Evolutionary conservation across 192 early-diverging fungal species (phyloP).

Genomic region (Entomortierella parvispora): DNA sequence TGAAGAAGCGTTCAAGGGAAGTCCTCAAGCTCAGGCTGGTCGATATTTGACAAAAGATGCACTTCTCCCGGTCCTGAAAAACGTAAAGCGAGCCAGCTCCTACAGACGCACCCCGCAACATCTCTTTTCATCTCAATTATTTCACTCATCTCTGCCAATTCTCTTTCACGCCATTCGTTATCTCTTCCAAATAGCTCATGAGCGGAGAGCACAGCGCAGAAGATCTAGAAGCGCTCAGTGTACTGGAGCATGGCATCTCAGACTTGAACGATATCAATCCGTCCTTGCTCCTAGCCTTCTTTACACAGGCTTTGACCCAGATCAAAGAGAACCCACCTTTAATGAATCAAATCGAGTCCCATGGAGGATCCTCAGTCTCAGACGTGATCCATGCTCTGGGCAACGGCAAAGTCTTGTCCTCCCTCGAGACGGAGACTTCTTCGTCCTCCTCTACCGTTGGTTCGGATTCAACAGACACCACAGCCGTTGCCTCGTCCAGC

Average conservation of each 20-base stretch:
- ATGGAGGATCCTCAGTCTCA: constrained; percentile 17
- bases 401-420: constrained; percentile 10
- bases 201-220: constrained; percentile 49
- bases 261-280: constrained; percentile 55
- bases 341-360: constrained; percentile 25
- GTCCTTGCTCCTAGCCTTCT: constrained; percentile 43
- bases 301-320: constrained; percentile 48
- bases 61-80: constrained; percentile 37
- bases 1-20: constrained; percentile 32
- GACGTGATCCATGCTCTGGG: constrained; percentile 24
- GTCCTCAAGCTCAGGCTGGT: constrained; percentile 35
- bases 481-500: constrained; percentile 3
- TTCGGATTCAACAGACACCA: constrained; percentile 6
- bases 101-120: too few relatives aligned
- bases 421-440: constrained; percentile 3
- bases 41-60: constrained; percentile 37
- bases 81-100: constrained; percentile 13
- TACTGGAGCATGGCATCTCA: constrained; percentile 51
- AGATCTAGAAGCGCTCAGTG: constrained; percentile 52
- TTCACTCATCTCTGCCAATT: background rate
- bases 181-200: constrained; percentile 31
- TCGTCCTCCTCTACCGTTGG: constrained; percentile 26
- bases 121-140: background rate
- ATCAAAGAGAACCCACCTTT: constrained; percentile 39
- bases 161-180: background rate